Percentiles rank a stretch among this genome's conserved stretches.
Evolutionary conservation across 805 yeast genomes (phyloP).

Genomic region (Candida pseudofarinosa): DNA sequence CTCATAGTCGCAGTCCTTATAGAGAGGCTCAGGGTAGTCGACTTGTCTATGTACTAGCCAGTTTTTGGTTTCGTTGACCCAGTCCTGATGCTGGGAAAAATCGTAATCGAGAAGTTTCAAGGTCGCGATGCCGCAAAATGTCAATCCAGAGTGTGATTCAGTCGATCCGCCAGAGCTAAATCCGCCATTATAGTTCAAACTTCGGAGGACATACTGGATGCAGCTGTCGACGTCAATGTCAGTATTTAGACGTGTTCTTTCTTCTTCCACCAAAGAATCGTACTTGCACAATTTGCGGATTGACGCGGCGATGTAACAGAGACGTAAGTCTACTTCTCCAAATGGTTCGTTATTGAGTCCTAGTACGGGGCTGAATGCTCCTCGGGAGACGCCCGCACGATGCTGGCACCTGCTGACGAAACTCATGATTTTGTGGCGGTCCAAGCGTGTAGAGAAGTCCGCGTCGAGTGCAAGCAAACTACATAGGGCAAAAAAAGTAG

Average conservation of each 20-base stretch:
- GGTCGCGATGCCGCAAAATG: slow-evolving; percentile 76
- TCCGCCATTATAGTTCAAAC: slow-evolving; percentile 61
- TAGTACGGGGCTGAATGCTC: slow-evolving; percentile 34
- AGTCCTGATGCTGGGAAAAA: slow-evolving; percentile 10
- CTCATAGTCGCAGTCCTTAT: slow-evolving; percentile 20
- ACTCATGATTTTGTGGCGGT: slow-evolving; percentile 46
- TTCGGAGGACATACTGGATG: slow-evolving; percentile 25
- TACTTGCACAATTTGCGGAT: slow-evolving; percentile 51
- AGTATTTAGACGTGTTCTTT: slow-evolving; percentile 8
- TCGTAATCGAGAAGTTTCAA: slow-evolving; percentile 38
- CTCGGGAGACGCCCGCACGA: slow-evolving; percentile 21
- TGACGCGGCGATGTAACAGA: slow-evolving; percentile 68
- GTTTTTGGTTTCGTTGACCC: slow-evolving; percentile 35
- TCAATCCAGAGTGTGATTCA: slow-evolving; percentile 85
- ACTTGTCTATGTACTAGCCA: slow-evolving; percentile 71
- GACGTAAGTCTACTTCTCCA: slow-evolving; percentile 72
- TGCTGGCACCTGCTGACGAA: slow-evolving; percentile 61
- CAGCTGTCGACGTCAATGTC: slow-evolving; percentile 45
- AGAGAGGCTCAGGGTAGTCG: slow-evolving; percentile 23
- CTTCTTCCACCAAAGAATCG: slow-evolving; percentile 22
- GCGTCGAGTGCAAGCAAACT: slow-evolving; percentile 49
- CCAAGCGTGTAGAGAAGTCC: slow-evolving; percentile 27
- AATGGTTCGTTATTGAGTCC: slow-evolving; percentile 21
- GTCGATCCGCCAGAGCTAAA: slow-evolving; percentile 46
- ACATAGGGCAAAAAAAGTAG: slow-evolving; percentile 73